Conservation (phyloP, 2,329 filamentous ascomycete species). For the Pestalotiopsis sp. region DNA sequence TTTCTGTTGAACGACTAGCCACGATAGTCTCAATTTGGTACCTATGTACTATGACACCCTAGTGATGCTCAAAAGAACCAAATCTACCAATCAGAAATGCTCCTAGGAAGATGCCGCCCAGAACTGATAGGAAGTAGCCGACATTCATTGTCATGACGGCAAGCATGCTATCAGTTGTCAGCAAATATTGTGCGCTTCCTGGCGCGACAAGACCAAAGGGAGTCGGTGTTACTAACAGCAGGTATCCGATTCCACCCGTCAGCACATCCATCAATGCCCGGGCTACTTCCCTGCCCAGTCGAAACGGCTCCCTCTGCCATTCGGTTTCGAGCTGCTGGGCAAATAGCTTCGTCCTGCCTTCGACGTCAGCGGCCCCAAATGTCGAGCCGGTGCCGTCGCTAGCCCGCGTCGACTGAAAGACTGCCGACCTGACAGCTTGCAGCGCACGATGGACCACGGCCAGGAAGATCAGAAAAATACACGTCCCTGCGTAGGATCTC, state of each 20-base stretch:
- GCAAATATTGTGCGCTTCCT: not conserved
- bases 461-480: constrained; percentile 67
- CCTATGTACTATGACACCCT: not conserved
- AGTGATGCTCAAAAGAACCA: not conserved
- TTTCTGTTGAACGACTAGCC: not conserved
- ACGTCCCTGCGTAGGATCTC: constrained; percentile 64
- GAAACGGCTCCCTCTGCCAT: not conserved
- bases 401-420: not conserved
- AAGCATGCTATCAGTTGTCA: constrained; percentile 60
- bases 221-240: constrained; percentile 57
- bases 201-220: not conserved
- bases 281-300: constrained; percentile 63
- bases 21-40: not conserved
- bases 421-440: constrained; percentile 51
- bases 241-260: constrained; percentile 61
- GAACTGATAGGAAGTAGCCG: constrained; percentile 67
- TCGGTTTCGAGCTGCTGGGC: not conserved
- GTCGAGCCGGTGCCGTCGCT: not conserved
- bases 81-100: constrained; percentile 1
- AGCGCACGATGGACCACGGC: constrained; percentile 57
- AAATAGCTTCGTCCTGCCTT: not conserved
- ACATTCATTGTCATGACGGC: constrained; percentile 73
- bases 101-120: constrained; percentile 57
- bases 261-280: constrained; percentile 57
- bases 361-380: not conserved